Evolutionary conservation across 2,329 filamentous ascomycete species (phyloP).

Genomic region (Epichloe scottii): DNA sequence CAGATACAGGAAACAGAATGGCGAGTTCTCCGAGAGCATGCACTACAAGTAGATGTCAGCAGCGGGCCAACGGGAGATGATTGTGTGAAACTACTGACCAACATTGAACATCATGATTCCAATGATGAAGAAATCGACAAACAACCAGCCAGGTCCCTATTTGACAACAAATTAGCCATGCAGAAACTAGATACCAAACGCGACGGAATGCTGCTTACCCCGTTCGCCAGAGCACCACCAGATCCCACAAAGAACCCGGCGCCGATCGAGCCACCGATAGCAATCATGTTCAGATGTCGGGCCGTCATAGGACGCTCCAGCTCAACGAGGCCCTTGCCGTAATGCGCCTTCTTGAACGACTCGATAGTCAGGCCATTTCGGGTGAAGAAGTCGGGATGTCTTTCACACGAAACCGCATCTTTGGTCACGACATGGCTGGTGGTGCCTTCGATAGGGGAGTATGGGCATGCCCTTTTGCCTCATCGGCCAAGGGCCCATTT

Average conservation of each 20-base stretch:
- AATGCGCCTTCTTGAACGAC: slow-evolving; percentile 25
- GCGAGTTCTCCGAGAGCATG: slow-evolving; percentile 46
- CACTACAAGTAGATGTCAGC: slow-evolving; percentile 17
- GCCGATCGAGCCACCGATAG: slow-evolving; percentile 38
- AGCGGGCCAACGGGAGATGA: background rate
- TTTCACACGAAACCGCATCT: slow-evolving; percentile 7
- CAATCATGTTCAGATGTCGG: slow-evolving; percentile 47
- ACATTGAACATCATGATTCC: slow-evolving; percentile 50
- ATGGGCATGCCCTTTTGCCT: slow-evolving; percentile 1
- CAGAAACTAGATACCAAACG: background rate
- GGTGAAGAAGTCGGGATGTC: slow-evolving; percentile 20
- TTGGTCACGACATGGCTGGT: slow-evolving; percentile 9
- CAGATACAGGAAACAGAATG: slow-evolving; percentile 46
- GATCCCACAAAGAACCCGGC: slow-evolving; percentile 51
- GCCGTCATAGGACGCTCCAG: slow-evolving; percentile 34
- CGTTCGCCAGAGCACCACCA: slow-evolving; percentile 34
- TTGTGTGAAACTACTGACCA: slow-evolving; percentile 12
- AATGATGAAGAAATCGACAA: slow-evolving; percentile 41
- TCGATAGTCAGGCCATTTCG: slow-evolving; percentile 25
- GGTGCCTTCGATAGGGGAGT: slow-evolving; percentile 4
- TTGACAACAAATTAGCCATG: background rate
- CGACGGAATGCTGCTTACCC: slow-evolving; percentile 19
- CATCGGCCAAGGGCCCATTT: background rate
- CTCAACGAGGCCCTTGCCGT: slow-evolving; percentile 21
- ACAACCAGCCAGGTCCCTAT: slow-evolving; percentile 28